Base-by-base conservation (phyloP, 2,329 filamentous ascomycete species). In the Hypoxylon sp. region DNA sequence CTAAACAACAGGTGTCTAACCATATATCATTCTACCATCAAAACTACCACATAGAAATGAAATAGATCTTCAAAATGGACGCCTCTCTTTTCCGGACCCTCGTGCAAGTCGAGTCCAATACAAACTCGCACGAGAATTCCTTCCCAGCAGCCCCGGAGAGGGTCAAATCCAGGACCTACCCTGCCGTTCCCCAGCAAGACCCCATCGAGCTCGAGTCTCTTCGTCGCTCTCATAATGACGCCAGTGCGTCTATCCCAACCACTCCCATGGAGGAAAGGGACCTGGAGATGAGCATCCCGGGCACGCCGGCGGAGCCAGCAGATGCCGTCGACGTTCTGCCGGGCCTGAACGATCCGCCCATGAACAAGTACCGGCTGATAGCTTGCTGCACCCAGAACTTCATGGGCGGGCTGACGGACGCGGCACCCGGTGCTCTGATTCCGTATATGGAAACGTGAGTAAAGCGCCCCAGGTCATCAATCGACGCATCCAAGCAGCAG, bases 351-450 rank as follows among this genome's bases (percentile, higher is more conserved):
- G 75, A 82, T 12, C 81, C 82, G 7, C 76, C 78, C 7, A 89
- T 84, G 80, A 92, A 91, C 68, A 84, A 82, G 54, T 92, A 80
- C 72, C 77, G 89, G 23, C 75, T 92, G 17, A 66, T 86, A 7
- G 78, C 82, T 7, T 78, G 80, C 9, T 90, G 87, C 58, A 64
- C 88, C 31, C 80, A 86, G 54, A 87, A 82, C 51, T 79, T 94
- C 54, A 78, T 79, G 2, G 86, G 87, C 62, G 91, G 89, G 0
- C 72, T 94, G 51, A 89, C 83, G 60, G 91, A 95, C 69, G 82
- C 84, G 30, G 86, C 88, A 0, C 83, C 89, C 1, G 90, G 90
- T 65, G 89, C 90, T 7, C 66, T 94, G 49, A 89, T 95, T 60
- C 90, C 90, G 0, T 91, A 91, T 65, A 88, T 95, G 69, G 88